Evolutionary conservation across 129 eudicot genomes (phyloP).

Genomic region (Escallonia herrerae): DNA sequence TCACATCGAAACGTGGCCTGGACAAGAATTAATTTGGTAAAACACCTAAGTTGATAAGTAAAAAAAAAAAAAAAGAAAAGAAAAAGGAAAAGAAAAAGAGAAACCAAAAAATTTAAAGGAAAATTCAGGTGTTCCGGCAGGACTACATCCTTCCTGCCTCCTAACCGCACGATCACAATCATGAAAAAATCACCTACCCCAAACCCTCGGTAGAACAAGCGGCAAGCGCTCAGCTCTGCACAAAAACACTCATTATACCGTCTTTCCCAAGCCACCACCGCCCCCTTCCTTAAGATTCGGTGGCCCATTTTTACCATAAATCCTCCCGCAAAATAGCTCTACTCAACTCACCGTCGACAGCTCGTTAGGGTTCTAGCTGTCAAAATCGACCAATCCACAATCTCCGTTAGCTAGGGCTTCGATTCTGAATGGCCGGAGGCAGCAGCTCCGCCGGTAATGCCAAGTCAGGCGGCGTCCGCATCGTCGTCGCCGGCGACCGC

Average conservation of each 20-base stretch:
- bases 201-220: not conserved
- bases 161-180: not conserved
- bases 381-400: not conserved
- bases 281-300: constrained; percentile 7
- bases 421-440: constrained; percentile 41
- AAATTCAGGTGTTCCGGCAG: not conserved
- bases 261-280: constrained; percentile 5
- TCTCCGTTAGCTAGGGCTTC: no score
- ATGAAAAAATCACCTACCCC: no score
- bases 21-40: no score
- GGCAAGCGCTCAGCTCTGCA: no score
- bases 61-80: no score
- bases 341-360: not conserved
- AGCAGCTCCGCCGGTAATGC: constrained; percentile 26
- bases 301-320: not conserved
- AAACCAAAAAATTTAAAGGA: no score
- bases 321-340: not conserved
- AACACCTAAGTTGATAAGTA: no score
- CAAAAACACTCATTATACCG: not conserved
- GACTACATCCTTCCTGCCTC: not conserved
- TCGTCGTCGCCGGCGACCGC: constrained; percentile 87
- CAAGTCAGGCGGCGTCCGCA: constrained; percentile 40
- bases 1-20: no score
- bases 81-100: no score
- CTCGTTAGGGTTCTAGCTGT: not conserved